These are phyloP conservation scores for Logfia minima DNA, from an alignment of 129 eudicot species.

Conservation along the genomic window DNA sequence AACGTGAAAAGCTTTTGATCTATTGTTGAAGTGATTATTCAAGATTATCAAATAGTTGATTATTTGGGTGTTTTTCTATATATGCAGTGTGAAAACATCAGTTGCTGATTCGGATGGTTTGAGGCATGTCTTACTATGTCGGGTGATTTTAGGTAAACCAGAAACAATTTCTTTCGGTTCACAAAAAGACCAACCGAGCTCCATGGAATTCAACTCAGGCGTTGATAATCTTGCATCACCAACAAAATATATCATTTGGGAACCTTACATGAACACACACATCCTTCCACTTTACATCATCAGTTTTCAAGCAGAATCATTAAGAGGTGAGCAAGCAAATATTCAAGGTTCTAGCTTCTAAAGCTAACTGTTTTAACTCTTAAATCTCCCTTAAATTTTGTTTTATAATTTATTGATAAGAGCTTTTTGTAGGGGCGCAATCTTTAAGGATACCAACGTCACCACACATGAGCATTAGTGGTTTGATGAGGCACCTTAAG, in stretches of 20 bases:
- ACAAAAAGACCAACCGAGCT: conserved; percentile 24
- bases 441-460: conserved; percentile 24
- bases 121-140: conserved; percentile 34
- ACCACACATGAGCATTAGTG: conserved; percentile 25
- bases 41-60: background rate
- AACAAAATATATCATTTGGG: conserved; percentile 39
- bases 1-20: background rate
- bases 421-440: background rate
- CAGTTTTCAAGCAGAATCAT: conserved; percentile 23
- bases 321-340: conserved; percentile 10
- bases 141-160: conserved; percentile 29
- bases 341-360: background rate
- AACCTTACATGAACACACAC: conserved; percentile 34
- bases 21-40: background rate
- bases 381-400: background rate
- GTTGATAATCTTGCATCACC: conserved; percentile 26
- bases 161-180: conserved; percentile 22
- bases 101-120: conserved; percentile 30
- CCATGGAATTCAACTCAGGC: conserved; percentile 29
- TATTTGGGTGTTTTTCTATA: background rate
- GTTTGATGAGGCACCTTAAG: conserved; percentile 26
- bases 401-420: background rate
- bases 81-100: conserved; percentile 32
- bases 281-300: conserved; percentile 31
- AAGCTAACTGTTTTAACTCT: background rate